Base-by-base conservation (phyloP, 768 basidiomycete species). In the Lactifluus echinatus region DNA sequence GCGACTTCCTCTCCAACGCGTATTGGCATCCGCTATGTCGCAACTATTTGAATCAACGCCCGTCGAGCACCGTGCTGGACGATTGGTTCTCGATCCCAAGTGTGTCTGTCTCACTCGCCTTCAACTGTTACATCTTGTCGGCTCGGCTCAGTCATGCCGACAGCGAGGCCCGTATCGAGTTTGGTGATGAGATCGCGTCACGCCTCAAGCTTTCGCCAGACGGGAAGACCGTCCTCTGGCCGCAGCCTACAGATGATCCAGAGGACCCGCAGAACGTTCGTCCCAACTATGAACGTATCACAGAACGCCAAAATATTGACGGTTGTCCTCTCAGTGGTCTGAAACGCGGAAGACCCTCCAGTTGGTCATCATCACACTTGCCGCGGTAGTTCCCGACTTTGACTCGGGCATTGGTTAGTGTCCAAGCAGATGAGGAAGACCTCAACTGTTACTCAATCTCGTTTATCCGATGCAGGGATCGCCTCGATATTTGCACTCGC, bases 361-460 rank as follows among this genome's bases (percentile, higher is more conserved):
- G 61, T 71, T 87, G 1, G 57, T 82, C 37, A 79, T 85, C 46
- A 73, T 85, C 53, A 84, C 83, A 0, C 67, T 85, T 15, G 83
- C 84, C 11, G 78, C 83, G 0, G 78, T 83, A 51, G 76, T 85
- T 3, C 85, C 84, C 2, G 84, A 86, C 57, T 86, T 86, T 56
- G 77, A 81, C 62, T 84, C 82, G 10, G 81, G 78, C 1, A 80
- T 84, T 50, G 84, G 84, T 80, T 26, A 36, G 69, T 63, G 29
- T 23, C 36, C 6, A 28, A n/a, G 29, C 48, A 29, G 43, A 3
- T 6, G 39, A 14, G 21, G 34, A 26, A 14, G 7, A 33, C 26
- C 17, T 34, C 43, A 0, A 17, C 3, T 40, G 17, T n/a, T 3
- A 23, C n/a, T 36, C 8, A 39, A 23, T 1, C 14, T 21, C 23